These are phyloP conservation scores for Massariosphaeria phaeospora DNA, from an alignment of 495 filamentous ascomycete genomes.

Conservation along the genomic window DNA sequence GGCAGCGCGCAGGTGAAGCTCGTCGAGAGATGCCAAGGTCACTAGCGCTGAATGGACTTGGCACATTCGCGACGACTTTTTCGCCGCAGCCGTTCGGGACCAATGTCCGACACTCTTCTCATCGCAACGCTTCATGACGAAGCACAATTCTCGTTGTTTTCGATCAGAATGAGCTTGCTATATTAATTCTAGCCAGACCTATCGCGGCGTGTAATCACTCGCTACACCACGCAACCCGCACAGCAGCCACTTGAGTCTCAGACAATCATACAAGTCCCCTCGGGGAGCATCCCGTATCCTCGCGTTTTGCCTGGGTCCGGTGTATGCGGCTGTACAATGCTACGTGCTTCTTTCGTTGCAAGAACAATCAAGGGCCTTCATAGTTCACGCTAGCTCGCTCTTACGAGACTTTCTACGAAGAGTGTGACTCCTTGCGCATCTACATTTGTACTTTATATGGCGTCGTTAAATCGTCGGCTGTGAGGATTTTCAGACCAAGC, in stretches of 20 bases:
- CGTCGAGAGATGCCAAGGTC: too few species aligned
- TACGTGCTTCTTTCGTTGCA: slow-evolving; percentile 34
- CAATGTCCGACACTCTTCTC: too few species aligned
- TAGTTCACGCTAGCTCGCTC: slow-evolving; percentile 38
- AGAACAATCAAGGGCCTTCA: slow-evolving; percentile 36
- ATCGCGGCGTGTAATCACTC: too few species aligned
- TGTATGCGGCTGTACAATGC: slow-evolving; percentile 30
- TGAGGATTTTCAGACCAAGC: neutral
- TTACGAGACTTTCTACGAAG: slow-evolving; percentile 28
- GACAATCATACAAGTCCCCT: slow-evolving; percentile 29
- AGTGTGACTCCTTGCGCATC: slow-evolving; percentile 38
- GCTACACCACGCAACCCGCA: slow-evolving; percentile 31
- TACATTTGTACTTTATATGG: slow-evolving; percentile 18
- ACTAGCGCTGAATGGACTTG: too few species aligned
- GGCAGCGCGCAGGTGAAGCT: neutral
- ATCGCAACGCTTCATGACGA: too few species aligned
- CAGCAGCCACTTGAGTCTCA: slow-evolving; percentile 32
- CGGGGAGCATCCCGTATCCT: slow-evolving; percentile 29
- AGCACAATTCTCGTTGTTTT: too few species aligned
- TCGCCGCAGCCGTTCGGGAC: too few species aligned
- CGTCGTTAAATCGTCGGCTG: neutral
- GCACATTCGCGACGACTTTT: too few species aligned
- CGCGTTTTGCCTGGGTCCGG: slow-evolving; percentile 29
- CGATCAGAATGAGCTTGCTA: too few species aligned
- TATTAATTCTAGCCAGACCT: too few species aligned